phyloP scores from a whole-genome alignment of 1,284 basidiomycete genomes.

The Ceratobasidium sp. region DNA sequence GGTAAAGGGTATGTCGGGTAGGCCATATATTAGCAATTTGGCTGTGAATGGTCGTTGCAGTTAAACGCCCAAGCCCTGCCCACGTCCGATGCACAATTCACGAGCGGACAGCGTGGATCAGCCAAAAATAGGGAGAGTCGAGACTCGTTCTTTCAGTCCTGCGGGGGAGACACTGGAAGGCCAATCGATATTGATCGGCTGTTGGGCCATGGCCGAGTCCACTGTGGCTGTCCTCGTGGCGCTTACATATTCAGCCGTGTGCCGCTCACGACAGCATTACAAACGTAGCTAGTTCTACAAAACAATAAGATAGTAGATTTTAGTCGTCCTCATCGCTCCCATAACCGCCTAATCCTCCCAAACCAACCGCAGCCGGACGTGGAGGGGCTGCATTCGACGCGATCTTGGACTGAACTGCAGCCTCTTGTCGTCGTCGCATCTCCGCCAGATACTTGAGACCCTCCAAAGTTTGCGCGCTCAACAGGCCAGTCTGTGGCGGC shows the following conservation, averaged over 20 bases:
- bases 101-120: too few relatives aligned
- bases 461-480: constrained; percentile 81
- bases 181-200: too few relatives aligned
- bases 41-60: too few relatives aligned
- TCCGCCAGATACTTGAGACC: constrained; percentile 86
- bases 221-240: not conserved
- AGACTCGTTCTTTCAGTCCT: too few relatives aligned
- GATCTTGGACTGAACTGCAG: constrained; percentile 53
- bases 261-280: not conserved
- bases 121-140: too few relatives aligned
- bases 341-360: constrained; percentile 70
- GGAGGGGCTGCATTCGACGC: constrained; percentile 44
- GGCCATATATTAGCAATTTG: too few relatives aligned
- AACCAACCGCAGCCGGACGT: constrained; percentile 53
- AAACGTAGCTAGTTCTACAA: not conserved
- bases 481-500: constrained; percentile 59
- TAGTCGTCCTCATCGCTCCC: constrained; percentile 72
- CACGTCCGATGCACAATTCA: too few relatives aligned
- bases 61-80: too few relatives aligned
- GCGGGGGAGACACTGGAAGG: too few relatives aligned
- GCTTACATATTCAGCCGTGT: not conserved
- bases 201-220: not conserved
- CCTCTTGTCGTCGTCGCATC: constrained; percentile 63
- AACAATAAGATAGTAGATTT: not conserved
- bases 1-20: too few relatives aligned